Percentiles rank a stretch among this genome's conserved stretches.
Evolutionary conservation across 2,329 filamentous ascomycete genomes (phyloP).

Genomic region (Esteya vermicola): DNA sequence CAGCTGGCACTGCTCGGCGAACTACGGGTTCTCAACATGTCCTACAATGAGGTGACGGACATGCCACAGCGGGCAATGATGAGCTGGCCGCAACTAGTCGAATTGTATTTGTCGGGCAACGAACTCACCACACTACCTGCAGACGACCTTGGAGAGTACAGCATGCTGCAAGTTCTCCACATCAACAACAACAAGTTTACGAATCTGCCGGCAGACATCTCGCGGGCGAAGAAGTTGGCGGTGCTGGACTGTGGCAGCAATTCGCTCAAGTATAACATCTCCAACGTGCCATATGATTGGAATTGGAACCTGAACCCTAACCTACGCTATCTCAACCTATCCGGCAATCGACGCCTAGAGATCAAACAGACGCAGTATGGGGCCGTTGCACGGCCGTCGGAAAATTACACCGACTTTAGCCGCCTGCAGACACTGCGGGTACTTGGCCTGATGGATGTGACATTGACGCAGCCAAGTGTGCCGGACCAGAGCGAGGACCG

Average conservation of each 20-base stretch:
- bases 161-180: constrained; percentile 75
- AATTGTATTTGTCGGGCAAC: constrained; percentile 91
- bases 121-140: constrained; percentile 82
- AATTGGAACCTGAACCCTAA: constrained; percentile 99
- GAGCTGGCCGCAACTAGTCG: constrained; percentile 78
- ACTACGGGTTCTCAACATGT: constrained; percentile 77
- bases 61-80: constrained; percentile 79
- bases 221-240: constrained; percentile 80
- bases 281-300: constrained; percentile 98
- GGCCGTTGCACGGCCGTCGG: constrained; percentile 27
- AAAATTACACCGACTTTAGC: constrained; percentile 77
- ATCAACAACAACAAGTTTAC: constrained; percentile 98
- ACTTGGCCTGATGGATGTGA: constrained; percentile 94
- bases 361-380: constrained; percentile 57
- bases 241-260: constrained; percentile 94
- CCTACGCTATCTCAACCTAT: constrained; percentile 86
- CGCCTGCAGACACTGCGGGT: constrained; percentile 72
- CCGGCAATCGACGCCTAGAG: constrained; percentile 89
- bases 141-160: constrained; percentile 85
- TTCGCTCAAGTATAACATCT: constrained; percentile 93
- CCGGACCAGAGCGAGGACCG: constrained; percentile 92
- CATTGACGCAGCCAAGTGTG: constrained; percentile 80
- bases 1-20: constrained; percentile 73
- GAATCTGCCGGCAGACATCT: constrained; percentile 86
- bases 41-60: constrained; percentile 88